Evolutionary conservation across 163 green algal genomes (phyloP), one percentile per base, ranked within the genome.

Genomic region (Chlamydomonas reinhardtii): DNA sequence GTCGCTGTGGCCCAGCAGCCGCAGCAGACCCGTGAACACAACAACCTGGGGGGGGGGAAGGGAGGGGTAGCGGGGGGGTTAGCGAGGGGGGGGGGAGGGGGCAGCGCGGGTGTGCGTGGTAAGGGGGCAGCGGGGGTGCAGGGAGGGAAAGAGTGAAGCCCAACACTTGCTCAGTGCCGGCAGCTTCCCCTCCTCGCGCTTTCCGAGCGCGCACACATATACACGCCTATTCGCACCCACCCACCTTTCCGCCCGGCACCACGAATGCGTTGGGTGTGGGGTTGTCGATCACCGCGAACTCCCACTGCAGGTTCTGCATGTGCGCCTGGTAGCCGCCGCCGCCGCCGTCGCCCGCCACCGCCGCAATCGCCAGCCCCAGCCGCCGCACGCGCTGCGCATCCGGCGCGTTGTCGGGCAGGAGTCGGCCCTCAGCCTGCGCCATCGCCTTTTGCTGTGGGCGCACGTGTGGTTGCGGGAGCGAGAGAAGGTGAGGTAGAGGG

Each of bases 231-330:
- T 56, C 17, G 1, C 69, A 6, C 69, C 5, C 34, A 48, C 87
- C 54, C 37, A 98, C 95, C 89, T 98, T 98, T 62, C 95, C 96
- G 2, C 96, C 96, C 8, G 96, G 96, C 43, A 97, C 91, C 43
- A 98, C 96, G 85, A 98, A 96, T 0, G 96, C 96, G 83, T 98
- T 98, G 71, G 95, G 89, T 64, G 94, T 72, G 0, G 85, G 84
- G 11, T 69, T 82, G n/a, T 96, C 32, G 31, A 98, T 94, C 9
- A 98, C 96, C 4, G 88, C 89, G 93, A 97, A 98, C 90, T 98
- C 95, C 96, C 94, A 98, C 8, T 96, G 31, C 59, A 97, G 54
- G 24, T 82, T 72, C 86, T 94, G 59, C 90, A 97, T 93, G 76
- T 97, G 94, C 4, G 85, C 74, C 61, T 92, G 89, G 61, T 87